Evolutionary conservation across 805 yeast species (phyloP), one percentile per base, ranked within the genome.

Genomic region (Ogataea wickerhamii): DNA sequence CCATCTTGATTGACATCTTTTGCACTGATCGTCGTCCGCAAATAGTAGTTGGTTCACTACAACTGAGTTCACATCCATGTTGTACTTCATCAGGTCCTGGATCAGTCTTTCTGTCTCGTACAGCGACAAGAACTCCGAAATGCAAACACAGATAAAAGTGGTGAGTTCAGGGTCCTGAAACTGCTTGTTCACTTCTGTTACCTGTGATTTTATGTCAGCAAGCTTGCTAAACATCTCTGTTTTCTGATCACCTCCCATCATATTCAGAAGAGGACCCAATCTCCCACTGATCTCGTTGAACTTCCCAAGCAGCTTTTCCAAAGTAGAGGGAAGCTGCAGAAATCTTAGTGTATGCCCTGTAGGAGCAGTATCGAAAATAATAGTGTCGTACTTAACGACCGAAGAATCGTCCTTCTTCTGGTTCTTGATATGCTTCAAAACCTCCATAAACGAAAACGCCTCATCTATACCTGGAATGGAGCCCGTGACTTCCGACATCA

Each of bases 291-390:
- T 73, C 52, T 87, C 95, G 53, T 88, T 81, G 61, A 93, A 81
- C 58, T 91, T 93, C 34, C 83, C 81, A 51, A 93, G 72, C 25
- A 95, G 74, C 60, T 87, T 87, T 53, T 88, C 94, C 45, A 93
- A 69, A 3, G 96, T 89, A 20, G 94, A 77, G 26, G 99, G 99
- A 55, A 93, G 77, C 64, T 89, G 96, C 61, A 93, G 72, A 63
- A 93, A 93, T 56, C 99, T 78, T 53, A 93, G 71, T 2, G 98
- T 93, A 65, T 93, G 99, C 25, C 99, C 99, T 0, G 99, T 93
- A 52, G 99, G 99, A 0, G 99, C 98, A n/a, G 99, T 93, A 63
- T 93, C 99, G 56, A 93, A 93, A 49, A 93, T 87, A 48, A 93
- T 89, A 6, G 95, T 87, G 51, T 85, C 87, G 60, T 84, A 93